phyloP scores from a whole-genome alignment of 148 eudicot genomes.

The Rhododendron ovatum region DNA sequence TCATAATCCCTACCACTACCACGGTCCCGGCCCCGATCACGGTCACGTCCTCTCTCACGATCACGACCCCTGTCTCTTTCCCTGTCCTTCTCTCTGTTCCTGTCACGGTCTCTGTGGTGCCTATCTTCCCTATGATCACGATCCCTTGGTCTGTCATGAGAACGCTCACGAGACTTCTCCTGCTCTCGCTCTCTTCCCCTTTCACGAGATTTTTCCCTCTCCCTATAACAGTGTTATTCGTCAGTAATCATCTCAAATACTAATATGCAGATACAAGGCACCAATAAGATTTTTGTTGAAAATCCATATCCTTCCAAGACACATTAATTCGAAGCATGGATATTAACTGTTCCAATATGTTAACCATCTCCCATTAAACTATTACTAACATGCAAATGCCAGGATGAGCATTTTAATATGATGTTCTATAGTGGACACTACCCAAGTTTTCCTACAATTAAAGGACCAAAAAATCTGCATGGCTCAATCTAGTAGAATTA shows the following conservation, averaged over 20 bases:
- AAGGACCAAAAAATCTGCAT: not conserved
- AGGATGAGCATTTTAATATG: not conserved
- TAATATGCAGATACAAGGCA: not conserved
- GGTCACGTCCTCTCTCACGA: conserved; percentile 54
- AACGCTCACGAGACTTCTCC: conserved; percentile 79
- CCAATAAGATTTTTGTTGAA: not conserved
- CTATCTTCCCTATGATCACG: conserved; percentile 86
- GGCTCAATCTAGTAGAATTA: not conserved
- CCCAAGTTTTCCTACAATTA: not conserved
- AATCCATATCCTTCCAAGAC: not conserved
- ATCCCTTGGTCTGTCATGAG: conserved; percentile 81
- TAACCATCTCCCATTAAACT: not conserved
- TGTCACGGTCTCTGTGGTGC: conserved; percentile 88
- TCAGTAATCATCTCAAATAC: conserved; percentile 2
- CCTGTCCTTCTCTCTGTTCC: conserved; percentile 60
- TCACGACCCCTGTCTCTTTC: conserved; percentile 56
- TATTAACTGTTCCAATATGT: not conserved
- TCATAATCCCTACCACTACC: conserved; percentile 54
- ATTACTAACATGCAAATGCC: not conserved
- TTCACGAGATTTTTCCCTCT: conserved; percentile 94
- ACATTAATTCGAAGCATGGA: not conserved
- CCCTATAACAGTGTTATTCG: conserved; percentile 38
- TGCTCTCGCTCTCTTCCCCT: conserved; percentile 63
- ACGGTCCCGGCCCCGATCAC: conserved; percentile 56
- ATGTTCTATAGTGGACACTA: not conserved